Evolutionary conservation across 1,284 basidiomycete genomes (phyloP).

Genomic region (Stereum hirsutum): DNA sequence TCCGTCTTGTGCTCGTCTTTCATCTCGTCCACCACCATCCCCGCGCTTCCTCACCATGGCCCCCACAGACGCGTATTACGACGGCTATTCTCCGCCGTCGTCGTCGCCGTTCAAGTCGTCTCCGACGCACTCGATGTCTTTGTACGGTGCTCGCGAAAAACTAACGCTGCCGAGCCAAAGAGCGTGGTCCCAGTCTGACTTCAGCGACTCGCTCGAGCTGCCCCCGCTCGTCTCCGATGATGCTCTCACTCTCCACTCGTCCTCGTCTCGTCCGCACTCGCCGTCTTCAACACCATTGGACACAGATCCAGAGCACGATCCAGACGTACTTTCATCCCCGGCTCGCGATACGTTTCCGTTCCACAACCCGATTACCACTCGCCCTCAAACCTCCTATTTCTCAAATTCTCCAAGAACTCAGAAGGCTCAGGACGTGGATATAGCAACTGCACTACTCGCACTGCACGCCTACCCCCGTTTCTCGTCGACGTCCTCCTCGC

Average conservation of each 20-base stretch:
- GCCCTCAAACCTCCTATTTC: no score
- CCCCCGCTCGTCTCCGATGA: conserved; percentile 13
- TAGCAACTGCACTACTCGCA: conserved; percentile 10
- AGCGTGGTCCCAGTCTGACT: no score
- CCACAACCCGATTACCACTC: neutral
- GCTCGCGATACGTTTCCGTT: neutral
- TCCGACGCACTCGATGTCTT: no score
- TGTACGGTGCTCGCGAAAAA: no score
- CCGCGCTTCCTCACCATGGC: no score
- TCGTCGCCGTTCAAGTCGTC: no score
- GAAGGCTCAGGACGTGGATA: conserved; percentile 4
- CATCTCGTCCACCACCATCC: no score
- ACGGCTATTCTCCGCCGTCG: no score
- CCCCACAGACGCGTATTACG: no score
- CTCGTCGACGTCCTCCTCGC: neutral
- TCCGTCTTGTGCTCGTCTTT: no score
- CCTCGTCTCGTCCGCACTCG: conserved; percentile 10
- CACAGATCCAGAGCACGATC: neutral
- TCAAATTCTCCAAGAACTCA: neutral
- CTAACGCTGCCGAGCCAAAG: no score
- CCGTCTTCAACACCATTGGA: conserved; percentile 10
- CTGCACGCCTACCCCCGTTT: conserved; percentile 10
- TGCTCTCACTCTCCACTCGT: conserved; percentile 8
- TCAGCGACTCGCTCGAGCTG: conserved; percentile 10
- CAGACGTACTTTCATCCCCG: neutral